Evolutionary conservation across 2,329 filamentous ascomycete genomes (phyloP), one percentile per base, ranked within the genome.

Genomic region (Monosporascus sp.): DNA sequence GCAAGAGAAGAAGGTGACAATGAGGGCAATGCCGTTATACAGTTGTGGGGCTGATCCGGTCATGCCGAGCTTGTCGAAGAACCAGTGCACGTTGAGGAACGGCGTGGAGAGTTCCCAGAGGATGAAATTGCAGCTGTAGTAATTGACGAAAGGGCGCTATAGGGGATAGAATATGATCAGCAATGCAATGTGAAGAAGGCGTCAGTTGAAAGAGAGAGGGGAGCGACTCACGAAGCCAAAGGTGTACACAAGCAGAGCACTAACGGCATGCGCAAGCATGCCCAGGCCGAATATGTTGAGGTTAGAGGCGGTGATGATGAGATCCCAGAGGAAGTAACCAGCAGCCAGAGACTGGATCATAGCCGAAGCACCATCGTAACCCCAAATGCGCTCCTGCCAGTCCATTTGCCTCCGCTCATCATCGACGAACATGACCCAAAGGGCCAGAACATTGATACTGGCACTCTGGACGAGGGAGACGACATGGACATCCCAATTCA

Each of bases 61-160:
- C 78, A 90, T 85, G 64, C 83, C 80, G 54, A 93, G 75, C 75
- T 95, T 95, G 72, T 95, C 90, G 72, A 88, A 89, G 75, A 94
- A 94, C 90, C 90, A 95, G 76, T 95, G 90, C 67, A 93, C 81
- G 68, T 95, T 95, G 54, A 94, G 79, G 70, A 94, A 92, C 7
- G 89, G 89, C 5, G 87, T 88, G 25, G 88, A 92, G 39, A 95
- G 81, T 71, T 95, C 90, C 81, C 91, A 95, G 54, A 94, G 85
- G 64, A 95, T 89, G 71, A 95, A 95, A 55, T 83, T 83, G 53
- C 81, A 80, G 53, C 82, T 87, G 71, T 94, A 95, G 75, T 86
- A 92, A 74, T 93, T 92, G 59, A 92, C 79, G 65, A 93, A 92
- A 2, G 90, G 90, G 55, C 88, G 80, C 89, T 94, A 66, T 51